phyloP scores from a whole-genome alignment of 73 alveolate species.

The Paramecium sexaurelia region DNA sequence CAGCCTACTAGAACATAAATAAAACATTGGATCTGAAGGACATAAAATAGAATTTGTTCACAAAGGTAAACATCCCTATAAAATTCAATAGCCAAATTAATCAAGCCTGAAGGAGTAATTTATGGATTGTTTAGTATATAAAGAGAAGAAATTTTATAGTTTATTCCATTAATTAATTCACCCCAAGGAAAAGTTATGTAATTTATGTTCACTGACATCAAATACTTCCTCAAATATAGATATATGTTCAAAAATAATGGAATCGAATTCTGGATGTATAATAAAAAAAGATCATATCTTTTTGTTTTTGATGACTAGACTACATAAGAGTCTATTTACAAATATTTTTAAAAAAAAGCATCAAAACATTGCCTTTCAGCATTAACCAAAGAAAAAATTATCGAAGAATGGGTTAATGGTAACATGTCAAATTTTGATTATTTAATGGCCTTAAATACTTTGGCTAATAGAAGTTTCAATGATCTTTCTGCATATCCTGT shows the following conservation, averaged over 20 bases:
- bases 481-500: conserved; percentile 96
- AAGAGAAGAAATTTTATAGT: neutral
- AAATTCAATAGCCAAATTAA: conserved; percentile 25
- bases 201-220: conserved; percentile 53
- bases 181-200: neutral
- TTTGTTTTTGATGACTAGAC: conserved; percentile 55
- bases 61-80: neutral
- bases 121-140: conserved; percentile 36
- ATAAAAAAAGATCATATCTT: conserved; percentile 53
- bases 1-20: conserved; percentile 16
- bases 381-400: conserved; percentile 68
- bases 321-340: neutral
- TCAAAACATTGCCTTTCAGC: conserved; percentile 43
- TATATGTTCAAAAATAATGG: conserved; percentile 53
- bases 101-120: conserved; percentile 63
- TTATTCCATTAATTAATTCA: conserved; percentile 47
- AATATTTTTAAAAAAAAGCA: neutral
- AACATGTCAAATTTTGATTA: conserved; percentile 84
- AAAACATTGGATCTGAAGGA: conserved; percentile 13
- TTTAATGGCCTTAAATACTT: conserved; percentile 82
- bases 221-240: conserved; percentile 59
- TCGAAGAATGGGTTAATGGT: conserved; percentile 79
- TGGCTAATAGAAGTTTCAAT: conserved; percentile 89
- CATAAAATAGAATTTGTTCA: conserved; percentile 19
- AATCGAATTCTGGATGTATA: conserved; percentile 62